These are phyloP conservation scores for Dryadomyces sulphureus DNA, from an alignment of 2,329 filamentous ascomycete genomes.

Conservation along the genomic window DNA sequence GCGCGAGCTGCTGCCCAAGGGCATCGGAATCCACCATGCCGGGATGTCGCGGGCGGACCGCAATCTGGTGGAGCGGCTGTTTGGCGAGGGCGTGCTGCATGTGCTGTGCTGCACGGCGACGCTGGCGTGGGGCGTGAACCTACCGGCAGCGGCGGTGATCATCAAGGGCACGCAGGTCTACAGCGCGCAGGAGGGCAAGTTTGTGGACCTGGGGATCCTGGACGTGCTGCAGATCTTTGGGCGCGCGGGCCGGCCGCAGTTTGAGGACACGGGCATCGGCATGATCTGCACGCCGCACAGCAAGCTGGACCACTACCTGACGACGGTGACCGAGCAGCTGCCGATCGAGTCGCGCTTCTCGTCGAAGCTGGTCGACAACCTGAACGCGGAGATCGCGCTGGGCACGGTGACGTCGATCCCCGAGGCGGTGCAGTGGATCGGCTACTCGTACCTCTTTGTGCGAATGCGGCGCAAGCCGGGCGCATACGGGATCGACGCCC, in stretches of 20 bases:
- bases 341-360: conserved; percentile 98
- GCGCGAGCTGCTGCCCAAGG: conserved; percentile 76
- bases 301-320: conserved; percentile 79
- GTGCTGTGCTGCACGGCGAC: conserved; percentile 98
- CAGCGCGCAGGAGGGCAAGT: conserved; percentile 90
- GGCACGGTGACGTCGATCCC: conserved; percentile 90
- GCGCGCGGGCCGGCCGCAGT: conserved; percentile 93
- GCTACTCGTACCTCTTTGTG: conserved; percentile 94
- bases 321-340: conserved; percentile 85
- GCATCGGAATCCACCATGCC: conserved; percentile 88
- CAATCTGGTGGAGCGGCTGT: conserved; percentile 89
- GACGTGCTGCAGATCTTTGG: conserved; percentile 98
- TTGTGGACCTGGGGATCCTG: conserved; percentile 87
- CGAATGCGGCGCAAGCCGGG: conserved; percentile 88
- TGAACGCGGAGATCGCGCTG: conserved; percentile 87
- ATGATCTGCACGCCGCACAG: conserved; percentile 98
- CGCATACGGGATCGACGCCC: conserved; percentile 90
- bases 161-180: conserved; percentile 98
- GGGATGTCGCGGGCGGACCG: conserved; percentile 91
- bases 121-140: conserved; percentile 95
- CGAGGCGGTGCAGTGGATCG: conserved; percentile 93
- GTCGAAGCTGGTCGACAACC: conserved; percentile 82
- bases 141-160: conserved; percentile 88
- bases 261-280: conserved; percentile 92
- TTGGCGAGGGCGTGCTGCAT: conserved; percentile 82